Conservation (phyloP, 352 stramenopile genomes). For the Globisporangium emineosum region DNA sequence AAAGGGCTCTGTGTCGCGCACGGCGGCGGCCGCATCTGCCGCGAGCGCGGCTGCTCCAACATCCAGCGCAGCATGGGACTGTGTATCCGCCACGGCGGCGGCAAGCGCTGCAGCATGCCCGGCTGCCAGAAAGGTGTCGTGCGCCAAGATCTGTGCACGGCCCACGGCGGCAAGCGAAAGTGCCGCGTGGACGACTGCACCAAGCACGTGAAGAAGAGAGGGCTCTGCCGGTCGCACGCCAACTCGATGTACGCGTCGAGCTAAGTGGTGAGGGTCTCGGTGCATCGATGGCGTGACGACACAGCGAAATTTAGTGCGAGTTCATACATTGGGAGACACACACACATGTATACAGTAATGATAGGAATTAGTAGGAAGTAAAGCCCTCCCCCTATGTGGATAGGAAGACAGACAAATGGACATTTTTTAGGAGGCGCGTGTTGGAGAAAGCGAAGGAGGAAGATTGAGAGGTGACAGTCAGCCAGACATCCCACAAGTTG, state of each 20-base stretch:
- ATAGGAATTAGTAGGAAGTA: not conserved
- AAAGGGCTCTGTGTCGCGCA: slow-evolving; percentile 84
- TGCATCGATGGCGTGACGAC: not conserved
- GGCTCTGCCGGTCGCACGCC: slow-evolving; percentile 68
- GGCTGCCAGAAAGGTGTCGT: slow-evolving; percentile 85
- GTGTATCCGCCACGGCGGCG: slow-evolving; percentile 72
- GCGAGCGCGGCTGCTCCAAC: slow-evolving; percentile 74
- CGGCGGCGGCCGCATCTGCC: slow-evolving; percentile 78
- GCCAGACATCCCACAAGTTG: not conserved
- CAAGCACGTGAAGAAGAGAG: slow-evolving; percentile 88
- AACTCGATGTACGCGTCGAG: slow-evolving; percentile 48
- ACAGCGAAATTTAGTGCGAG: not conserved
- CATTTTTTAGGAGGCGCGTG: not conserved
- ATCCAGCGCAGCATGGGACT: slow-evolving; percentile 86
- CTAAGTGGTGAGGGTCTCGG: slow-evolving; percentile 5
- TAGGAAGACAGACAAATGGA: not conserved
- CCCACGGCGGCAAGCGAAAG: slow-evolving; percentile 84
- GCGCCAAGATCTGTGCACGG: slow-evolving; percentile 82
- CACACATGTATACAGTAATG: not conserved
- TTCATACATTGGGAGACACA: too few species aligned
- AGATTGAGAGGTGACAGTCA: not conserved
- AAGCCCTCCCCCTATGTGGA: not conserved
- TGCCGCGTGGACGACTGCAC: slow-evolving; percentile 75
- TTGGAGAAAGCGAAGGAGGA: not conserved
- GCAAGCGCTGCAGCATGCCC: slow-evolving; percentile 74